These are phyloP conservation scores for Phylloporus rhodoxanthus DNA, from an alignment of 768 basidiomycete genomes.

Conservation along the genomic window DNA sequence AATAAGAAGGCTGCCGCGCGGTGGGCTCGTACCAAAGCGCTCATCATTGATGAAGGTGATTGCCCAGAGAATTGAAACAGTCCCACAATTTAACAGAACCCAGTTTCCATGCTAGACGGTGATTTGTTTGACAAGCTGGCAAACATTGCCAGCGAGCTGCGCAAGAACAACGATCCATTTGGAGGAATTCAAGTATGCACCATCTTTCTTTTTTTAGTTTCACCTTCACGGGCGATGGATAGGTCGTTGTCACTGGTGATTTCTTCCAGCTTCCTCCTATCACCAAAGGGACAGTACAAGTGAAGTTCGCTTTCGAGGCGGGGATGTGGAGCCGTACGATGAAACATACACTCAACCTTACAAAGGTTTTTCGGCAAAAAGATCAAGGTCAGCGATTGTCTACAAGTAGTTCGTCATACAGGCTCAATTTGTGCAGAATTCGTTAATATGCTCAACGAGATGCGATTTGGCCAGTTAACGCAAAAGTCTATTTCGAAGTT, in stretches of 20 bases:
- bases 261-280: conserved; percentile 99
- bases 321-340: conserved; percentile 68
- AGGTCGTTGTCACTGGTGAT: conserved; percentile 92
- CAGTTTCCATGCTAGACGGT: conserved; percentile 98
- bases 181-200: conserved; percentile 82
- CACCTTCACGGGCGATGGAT: conserved; percentile 3
- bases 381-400: conserved; percentile 62
- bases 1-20: conserved; percentile 78
- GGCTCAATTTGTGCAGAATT: conserved; percentile 53
- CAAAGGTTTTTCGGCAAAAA: conserved; percentile 91
- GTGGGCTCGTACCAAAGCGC: conserved; percentile 81
- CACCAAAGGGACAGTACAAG: conserved; percentile 45
- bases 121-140: conserved; percentile 89
- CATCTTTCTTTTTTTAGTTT: background rate
- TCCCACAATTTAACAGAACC: background rate
- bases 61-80: background rate
- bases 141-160: conserved; percentile 56
- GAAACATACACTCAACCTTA: conserved; percentile 82
- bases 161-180: conserved; percentile 66
- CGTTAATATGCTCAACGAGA: conserved; percentile 95
- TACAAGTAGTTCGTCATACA: background rate
- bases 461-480: conserved; percentile 82
- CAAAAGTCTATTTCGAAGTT: conserved; percentile 64
- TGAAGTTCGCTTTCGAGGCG: conserved; percentile 93
- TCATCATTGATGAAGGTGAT: conserved; percentile 77